Evolutionary conservation across 73 alveolate species (phyloP).

Genomic region (Paramecium bursaria): DNA sequence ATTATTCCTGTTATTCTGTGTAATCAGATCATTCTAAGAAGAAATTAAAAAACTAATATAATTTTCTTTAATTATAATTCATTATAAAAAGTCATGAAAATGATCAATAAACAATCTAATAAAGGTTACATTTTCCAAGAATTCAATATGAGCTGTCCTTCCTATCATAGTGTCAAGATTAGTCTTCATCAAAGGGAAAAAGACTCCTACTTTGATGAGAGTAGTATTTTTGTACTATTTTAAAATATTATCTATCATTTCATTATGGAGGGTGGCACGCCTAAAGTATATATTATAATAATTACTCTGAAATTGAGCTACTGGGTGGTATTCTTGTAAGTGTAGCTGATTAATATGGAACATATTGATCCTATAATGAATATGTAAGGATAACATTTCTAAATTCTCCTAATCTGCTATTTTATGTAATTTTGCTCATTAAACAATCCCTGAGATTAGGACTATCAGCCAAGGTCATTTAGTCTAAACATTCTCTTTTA

Average conservation of each 20-base stretch:
- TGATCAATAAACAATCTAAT: slow-evolving; percentile 86
- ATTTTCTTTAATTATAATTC: too few relatives aligned
- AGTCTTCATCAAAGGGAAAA: slow-evolving; percentile 24
- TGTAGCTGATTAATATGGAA: slow-evolving; percentile 13
- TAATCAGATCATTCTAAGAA: too few relatives aligned
- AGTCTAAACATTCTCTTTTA: neutral
- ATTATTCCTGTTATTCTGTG: too few relatives aligned
- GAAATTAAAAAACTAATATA: too few relatives aligned
- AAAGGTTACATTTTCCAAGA: slow-evolving; percentile 87
- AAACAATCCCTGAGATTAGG: neutral
- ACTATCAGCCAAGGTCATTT: slow-evolving; percentile 51
- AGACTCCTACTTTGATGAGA: slow-evolving; percentile 3
- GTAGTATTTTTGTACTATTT: neutral
- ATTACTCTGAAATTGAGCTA: neutral
- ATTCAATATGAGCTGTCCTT: slow-evolving; percentile 96
- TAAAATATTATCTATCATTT: slow-evolving; percentile 32
- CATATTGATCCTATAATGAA: slow-evolving; percentile 37
- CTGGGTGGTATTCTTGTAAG: neutral
- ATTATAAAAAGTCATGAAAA: slow-evolving; percentile 85
- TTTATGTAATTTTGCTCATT: neutral
- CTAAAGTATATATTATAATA: neutral
- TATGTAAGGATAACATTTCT: slow-evolving; percentile 9
- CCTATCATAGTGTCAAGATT: slow-evolving; percentile 90
- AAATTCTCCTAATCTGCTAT: neutral
- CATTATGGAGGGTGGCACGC: slow-evolving; percentile 1